Base-by-base conservation (phyloP, 2,329 filamentous ascomycete genomes). In the Aureobasidium sp. region DNA sequence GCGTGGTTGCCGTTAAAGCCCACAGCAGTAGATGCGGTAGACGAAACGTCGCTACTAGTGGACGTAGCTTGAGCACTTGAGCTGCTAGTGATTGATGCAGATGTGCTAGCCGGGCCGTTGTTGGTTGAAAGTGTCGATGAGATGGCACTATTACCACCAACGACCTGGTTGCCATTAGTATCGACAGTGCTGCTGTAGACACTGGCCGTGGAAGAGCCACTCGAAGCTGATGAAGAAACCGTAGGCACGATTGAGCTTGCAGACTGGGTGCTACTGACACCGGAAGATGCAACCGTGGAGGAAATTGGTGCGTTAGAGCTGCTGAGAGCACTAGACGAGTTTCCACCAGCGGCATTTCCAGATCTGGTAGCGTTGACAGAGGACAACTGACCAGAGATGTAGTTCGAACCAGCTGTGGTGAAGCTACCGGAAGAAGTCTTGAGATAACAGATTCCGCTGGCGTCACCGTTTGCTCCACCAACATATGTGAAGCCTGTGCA, bases 401-500 rank as follows among this genome's bases (percentile, higher is more conserved):
- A 61, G 44, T 63, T 63, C 4, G 41, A 25, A 29, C 58, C 62
- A 21, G 62, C 59, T 21, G 59, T 48, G 6, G 39, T 58, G 13
- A 57, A 61, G 48, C 60, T 62, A 37, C 55, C 42, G 13, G 58
- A 42, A 6, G 59, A 68, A 66, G 7, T 63, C 61, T 30, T 62
- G 39, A 42, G 60, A 27, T 59, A 64, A 54, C 63, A 64, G 7
- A 58, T 48, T 34, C 63, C 63, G 51, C 44, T 14, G 16, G 50
- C 61, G 27, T 36, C 32, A 21, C 63, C 63, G 16, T 61, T 39
- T 4, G 13, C 48, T 27, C 57, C 58, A 14, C 64, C 62, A 4
- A 66, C 63, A 27, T 66, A 66, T 21, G 63, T 61, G 51, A 64
- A 66, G n/a, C 49, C 64, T 11, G 41, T 62, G 45, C 64, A 66